Evolutionary conservation across 129 eudicot genomes (phyloP).

Genomic region (Pulicaria dysenterica): DNA sequence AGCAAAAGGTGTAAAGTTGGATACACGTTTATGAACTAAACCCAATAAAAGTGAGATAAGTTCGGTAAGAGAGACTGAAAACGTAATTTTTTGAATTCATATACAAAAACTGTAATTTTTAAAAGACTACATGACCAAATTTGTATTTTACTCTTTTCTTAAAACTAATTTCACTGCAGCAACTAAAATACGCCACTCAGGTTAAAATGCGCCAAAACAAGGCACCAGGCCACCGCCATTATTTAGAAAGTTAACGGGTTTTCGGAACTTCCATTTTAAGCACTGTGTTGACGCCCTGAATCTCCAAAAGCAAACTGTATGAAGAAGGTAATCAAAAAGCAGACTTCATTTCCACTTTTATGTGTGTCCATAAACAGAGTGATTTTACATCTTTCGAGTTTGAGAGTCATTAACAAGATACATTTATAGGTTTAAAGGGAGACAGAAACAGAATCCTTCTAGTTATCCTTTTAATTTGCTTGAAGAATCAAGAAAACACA

Average conservation of each 20-base stretch:
- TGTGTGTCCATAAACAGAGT: conserved; percentile 19
- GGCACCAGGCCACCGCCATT: conserved; percentile 28
- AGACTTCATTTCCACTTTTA: neutral
- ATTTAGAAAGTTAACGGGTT: conserved; percentile 20
- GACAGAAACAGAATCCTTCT: neutral
- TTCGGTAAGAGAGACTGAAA: no score
- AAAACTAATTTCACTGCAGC: conserved; percentile 3
- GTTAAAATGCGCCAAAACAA: conserved; percentile 44
- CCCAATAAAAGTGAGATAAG: no score
- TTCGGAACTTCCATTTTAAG: conserved; percentile 30
- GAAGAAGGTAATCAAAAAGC: neutral
- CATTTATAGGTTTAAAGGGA: neutral
- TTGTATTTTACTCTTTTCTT: neutral
- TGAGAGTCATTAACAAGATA: neutral
- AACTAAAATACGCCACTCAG: conserved; percentile 9
- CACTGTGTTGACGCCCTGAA: neutral
- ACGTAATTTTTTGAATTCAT: no score
- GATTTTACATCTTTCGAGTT: neutral
- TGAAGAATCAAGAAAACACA: conserved; percentile 26
- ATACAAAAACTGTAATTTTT: no score
- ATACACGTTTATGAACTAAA: no score
- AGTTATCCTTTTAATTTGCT: neutral
- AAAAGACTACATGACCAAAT: no score
- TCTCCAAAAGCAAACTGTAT: neutral
- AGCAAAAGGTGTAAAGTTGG: no score